Base-by-base conservation (phyloP, 805 yeast genomes). In the Komagataella kurtzmanii region DNA sequence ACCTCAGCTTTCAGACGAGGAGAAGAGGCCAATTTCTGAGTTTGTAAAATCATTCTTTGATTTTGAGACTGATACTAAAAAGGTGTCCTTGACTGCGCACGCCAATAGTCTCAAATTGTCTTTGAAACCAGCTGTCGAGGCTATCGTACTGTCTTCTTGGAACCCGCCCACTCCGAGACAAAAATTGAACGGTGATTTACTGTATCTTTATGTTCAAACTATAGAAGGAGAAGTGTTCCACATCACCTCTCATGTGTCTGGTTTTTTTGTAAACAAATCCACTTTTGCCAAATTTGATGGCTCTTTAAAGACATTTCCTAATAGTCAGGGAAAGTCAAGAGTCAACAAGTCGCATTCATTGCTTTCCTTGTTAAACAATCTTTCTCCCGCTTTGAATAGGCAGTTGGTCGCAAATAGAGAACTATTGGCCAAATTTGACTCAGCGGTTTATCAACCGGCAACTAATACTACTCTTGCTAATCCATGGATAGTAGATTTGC, bases 151-250 rank as follows among this genome's bases (percentile, higher is more conserved):
- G 49, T 86, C 96, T 12, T 77, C 79, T 51, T 91, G 96, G 93
- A 83, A 86, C 56, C 96, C 97, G 3, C 88, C 88, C 12, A 83
- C 91, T 30, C 71, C 83, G 17, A 68, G 72, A 50, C 79, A 76
- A 62, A 76, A 71, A 58, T 57, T 74, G 48, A 76, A 75, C 62
- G 98, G 98, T 23, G 96, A 90, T 61, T 71, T 90, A 58, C 71
- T 85, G 53, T 91, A 91, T 65, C 71, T 93, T 60, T 78, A 78
- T 52, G 72, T 81, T 46, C 83, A 80, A 59, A 86, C 97, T 48
- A 70, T 86, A 56, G 98, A 93, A 67, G 84, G 84, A 58, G 95
- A 87, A 62, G 76, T 77, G 24, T 78, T 75, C 65, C 85, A 87
- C 59, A 77, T 91, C 58, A 88, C 97, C 6, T 82, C 91, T 54